phyloP scores from a whole-genome alignment of 495 filamentous ascomycete genomes.

The Xanthoparmelia taractica region DNA sequence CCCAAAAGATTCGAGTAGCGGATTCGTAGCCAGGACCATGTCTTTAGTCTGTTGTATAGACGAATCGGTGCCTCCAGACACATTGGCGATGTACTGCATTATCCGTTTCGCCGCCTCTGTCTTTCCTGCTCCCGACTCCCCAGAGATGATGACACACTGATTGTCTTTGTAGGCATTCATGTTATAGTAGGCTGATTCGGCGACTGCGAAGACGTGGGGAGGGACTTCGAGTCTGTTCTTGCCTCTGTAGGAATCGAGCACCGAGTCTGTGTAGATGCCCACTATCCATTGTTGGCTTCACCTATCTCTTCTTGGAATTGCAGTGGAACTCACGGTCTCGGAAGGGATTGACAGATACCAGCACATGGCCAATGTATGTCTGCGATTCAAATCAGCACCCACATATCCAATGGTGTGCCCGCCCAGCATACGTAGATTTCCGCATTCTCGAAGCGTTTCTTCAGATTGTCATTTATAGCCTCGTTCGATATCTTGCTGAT shows the following conservation, averaged over 20 bases:
- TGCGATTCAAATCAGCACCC: slow-evolving; percentile 31
- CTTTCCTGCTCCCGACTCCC: slow-evolving; percentile 97
- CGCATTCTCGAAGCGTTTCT: slow-evolving; percentile 89
- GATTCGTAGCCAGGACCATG: slow-evolving; percentile 98
- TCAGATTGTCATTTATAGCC: slow-evolving; percentile 97
- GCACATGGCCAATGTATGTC: slow-evolving; percentile 99
- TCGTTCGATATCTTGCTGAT: slow-evolving; percentile 98
- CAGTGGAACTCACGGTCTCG: slow-evolving; percentile 59
- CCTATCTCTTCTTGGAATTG: slow-evolving; percentile 4
- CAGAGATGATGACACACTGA: slow-evolving; percentile 98
- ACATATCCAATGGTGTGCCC: background rate
- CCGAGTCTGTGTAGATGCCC: slow-evolving; percentile 93
- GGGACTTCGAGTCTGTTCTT: slow-evolving; percentile 96
- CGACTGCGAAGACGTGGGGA: slow-evolving; percentile 96
- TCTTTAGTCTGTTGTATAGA: slow-evolving; percentile 98
- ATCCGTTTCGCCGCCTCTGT: slow-evolving; percentile 99
- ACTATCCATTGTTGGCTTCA: slow-evolving; percentile 41
- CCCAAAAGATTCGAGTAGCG: slow-evolving; percentile 92
- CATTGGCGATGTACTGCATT: slow-evolving; percentile 99
- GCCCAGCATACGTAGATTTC: slow-evolving; percentile 79
- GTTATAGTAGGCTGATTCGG: slow-evolving; percentile 95
- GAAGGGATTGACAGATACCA: slow-evolving; percentile 99
- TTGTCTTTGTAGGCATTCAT: slow-evolving; percentile 99
- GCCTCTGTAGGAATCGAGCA: slow-evolving; percentile 82
- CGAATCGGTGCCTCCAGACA: slow-evolving; percentile 78